Evolutionary conservation across 2,329 filamentous ascomycete species (phyloP).

Genomic region (Metarhizium sp.): DNA sequence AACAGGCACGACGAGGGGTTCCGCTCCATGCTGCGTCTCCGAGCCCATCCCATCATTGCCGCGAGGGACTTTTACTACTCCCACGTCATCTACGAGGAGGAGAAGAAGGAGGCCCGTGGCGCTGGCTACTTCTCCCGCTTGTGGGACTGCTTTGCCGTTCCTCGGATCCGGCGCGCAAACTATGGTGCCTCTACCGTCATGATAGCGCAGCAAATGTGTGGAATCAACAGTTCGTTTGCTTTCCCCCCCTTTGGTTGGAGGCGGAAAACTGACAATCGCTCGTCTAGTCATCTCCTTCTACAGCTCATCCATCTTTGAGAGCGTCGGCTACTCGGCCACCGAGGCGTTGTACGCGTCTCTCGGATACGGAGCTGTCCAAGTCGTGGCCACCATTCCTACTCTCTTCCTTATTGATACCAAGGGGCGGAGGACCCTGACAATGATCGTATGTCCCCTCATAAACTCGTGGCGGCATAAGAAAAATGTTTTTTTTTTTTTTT

Average conservation of each 20-base stretch:
- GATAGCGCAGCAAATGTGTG: slow-evolving; percentile 61
- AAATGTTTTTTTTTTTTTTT: too few species aligned
- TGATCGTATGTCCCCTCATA: slow-evolving; percentile 11
- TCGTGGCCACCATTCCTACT: slow-evolving; percentile 18
- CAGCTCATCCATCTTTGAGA: slow-evolving; percentile 46
- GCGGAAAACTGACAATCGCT: not conserved
- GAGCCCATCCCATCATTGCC: slow-evolving; percentile 42
- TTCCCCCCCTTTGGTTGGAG: not conserved
- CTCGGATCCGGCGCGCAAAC: slow-evolving; percentile 60
- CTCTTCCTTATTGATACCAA: slow-evolving; percentile 21
- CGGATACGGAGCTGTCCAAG: slow-evolving; percentile 40
- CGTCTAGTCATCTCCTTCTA: slow-evolving; percentile 58
- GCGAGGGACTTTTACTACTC: slow-evolving; percentile 46
- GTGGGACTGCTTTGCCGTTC: slow-evolving; percentile 54
- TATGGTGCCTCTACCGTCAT: slow-evolving; percentile 71
- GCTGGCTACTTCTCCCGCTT: slow-evolving; percentile 21
- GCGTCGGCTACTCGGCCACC: slow-evolving; percentile 43
- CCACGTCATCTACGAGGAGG: slow-evolving; percentile 27
- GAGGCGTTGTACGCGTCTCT: slow-evolving; percentile 36
- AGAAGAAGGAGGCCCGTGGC: slow-evolving; percentile 18
- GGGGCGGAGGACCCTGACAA: slow-evolving; percentile 16
- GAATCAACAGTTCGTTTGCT: slow-evolving; percentile 13
- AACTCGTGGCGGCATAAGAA: not conserved
- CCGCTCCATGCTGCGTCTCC: slow-evolving; percentile 35
- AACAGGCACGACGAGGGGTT: slow-evolving; percentile 47